Conservation (phyloP, 306 rosid genomes). For the Cicer cuneatum region DNA sequence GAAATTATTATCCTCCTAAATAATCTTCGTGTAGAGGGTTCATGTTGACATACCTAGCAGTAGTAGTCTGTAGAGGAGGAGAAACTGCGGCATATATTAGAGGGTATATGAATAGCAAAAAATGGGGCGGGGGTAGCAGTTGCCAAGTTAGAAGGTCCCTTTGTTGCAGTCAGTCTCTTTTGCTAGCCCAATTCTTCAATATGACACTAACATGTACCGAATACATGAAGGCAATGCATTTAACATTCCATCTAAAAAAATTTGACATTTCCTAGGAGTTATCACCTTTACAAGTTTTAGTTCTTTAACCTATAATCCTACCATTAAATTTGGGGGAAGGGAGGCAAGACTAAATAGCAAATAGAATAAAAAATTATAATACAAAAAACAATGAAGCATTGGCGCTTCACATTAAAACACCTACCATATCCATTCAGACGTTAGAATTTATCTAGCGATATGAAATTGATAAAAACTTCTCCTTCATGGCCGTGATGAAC, state of each 20-base stretch:
- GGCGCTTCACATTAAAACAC: conserved; percentile 26
- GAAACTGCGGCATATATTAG: no score
- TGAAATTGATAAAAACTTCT: conserved; percentile 50
- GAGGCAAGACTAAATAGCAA: conserved; percentile 18
- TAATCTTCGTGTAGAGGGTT: no score
- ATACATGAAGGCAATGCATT: no score
- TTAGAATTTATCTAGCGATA: conserved; percentile 52
- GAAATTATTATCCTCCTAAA: no score
- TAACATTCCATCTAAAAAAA: conserved; percentile 31
- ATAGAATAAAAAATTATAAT: background rate
- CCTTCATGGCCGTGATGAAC: conserved; percentile 86
- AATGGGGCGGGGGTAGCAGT: no score
- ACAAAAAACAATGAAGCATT: conserved; percentile 1
- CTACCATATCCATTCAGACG: conserved; percentile 21
- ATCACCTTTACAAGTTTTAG: conserved; percentile 41
- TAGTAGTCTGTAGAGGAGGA: no score
- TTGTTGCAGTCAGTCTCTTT: no score
- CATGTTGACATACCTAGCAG: no score
- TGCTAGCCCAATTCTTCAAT: no score
- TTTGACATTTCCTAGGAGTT: conserved; percentile 10
- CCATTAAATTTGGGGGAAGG: conserved; percentile 27
- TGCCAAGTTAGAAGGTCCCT: no score
- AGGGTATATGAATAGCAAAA: no score
- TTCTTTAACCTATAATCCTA: conserved; percentile 25
- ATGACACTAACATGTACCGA: no score